Evolutionary conservation across 2,329 filamentous ascomycete species (phyloP), one percentile per base, ranked within the genome.

Genomic region (Colletotrichum tropicicola): DNA sequence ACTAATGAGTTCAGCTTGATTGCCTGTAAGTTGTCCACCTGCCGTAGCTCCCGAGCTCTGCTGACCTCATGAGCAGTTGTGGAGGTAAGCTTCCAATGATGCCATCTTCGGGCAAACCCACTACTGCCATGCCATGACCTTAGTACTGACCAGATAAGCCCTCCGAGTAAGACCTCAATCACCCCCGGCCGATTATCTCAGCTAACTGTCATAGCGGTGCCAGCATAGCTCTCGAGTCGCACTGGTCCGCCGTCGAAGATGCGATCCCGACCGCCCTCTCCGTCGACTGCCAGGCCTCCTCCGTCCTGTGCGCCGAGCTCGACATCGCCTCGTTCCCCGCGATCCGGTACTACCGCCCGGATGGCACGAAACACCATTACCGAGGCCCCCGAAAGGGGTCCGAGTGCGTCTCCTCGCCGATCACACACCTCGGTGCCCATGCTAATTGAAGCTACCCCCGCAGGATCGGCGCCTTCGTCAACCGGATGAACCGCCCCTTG

Each of bases 321-420:
- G 74, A 77, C 23, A 73, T 85, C 28, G 73, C 74, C 12, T 83
- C 82, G 0, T 83, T 81, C 63, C 83, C 83, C 3, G 75, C 83
- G 6, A 77, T 86, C 35, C 78, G 83, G 0, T 76, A 81, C 9
- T 82, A 81, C 62, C 75, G 75, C 39, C 70, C 71, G 3, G 72
- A 77, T 25, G 74, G 76, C 2, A 66, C 69, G 5, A 73, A 73
- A 48, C 71, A 68, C 10, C 70, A 79, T 52, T 85, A 85, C 68
- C 77, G 83, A 35, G 83, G 83, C 0, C 75, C 78, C 1, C 75
- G 82, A 19, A 79, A 72, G 45, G 74, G 79, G 0, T 65, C 73
- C 10, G 67, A 75, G 81, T 82, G 60, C 59, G 78, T 73, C 32
- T 6, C 27, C 7, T 1, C 30, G 7, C 10, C 15, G 30, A 15